Base-by-base conservation (phyloP, 2,329 filamentous ascomycete genomes). In the Colletotrichum lupini region DNA sequence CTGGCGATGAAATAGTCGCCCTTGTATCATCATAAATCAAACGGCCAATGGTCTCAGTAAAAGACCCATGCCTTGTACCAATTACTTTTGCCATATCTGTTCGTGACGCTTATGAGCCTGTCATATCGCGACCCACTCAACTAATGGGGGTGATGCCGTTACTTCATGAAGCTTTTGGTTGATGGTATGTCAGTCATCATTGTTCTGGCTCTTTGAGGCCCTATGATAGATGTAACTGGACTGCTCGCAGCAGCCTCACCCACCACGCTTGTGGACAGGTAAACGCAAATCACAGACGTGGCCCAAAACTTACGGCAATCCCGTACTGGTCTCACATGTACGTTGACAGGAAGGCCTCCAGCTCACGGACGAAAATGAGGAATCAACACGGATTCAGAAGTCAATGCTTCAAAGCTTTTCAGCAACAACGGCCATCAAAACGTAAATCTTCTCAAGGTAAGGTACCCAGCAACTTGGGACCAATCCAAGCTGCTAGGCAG, bases 21-120 rank as follows among this genome's bases (percentile, higher is more conserved):
- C 30, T 46, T 74, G 72, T 74, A 74, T 22, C 63, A 74, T 73
- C 58, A 49, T 19, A 73, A 62, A 42, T 19, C 52, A 53, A 67
- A 73, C 42, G 72, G 72, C 68, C 62, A 63, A 68, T 72, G 58
- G 68, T 68, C 58, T 68, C 30, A 52, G 12, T 14, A 67, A 74
- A 59, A 68, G 72, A 74, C 68, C 49, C 59, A 74, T 72, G 68
- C 63, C 72, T 56, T 60, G 53, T 73, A 73, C 42, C 57, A 59
- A 32, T 11, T 3, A 42, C 8, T 24, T 0, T 26, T 37, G 19
- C n/a, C 16, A 12, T 3, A 2, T 3, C 8, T 3, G 5, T 4
- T 26, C 22, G 46, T 55, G 46, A 53, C 14, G 46, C 11, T 32
- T 24, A 9, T 11, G 19, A 24, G 12, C 28, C 7, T 26, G 5